Evolutionary conservation across 768 basidiomycete species (phyloP).

Genomic region (Phaeolepiota aurea): DNA sequence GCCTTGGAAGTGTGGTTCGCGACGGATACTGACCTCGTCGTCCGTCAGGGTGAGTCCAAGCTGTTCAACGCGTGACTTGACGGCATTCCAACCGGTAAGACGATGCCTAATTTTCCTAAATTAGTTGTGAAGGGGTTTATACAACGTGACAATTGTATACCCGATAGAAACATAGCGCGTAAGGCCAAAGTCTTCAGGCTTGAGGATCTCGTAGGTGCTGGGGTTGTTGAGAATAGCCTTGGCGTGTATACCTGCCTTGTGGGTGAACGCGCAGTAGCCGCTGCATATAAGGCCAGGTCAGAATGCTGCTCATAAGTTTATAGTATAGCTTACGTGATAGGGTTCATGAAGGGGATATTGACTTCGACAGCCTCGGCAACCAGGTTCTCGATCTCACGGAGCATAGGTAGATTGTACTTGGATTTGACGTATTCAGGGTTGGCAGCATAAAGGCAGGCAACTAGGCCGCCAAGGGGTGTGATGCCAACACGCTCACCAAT

Average conservation of each 20-base stretch:
- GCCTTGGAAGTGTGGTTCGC: too few relatives aligned
- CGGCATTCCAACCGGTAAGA: constrained; percentile 98
- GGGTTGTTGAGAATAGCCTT: constrained; percentile 99
- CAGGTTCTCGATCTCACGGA: constrained; percentile 97
- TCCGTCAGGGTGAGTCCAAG: constrained; percentile 85
- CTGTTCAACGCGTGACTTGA: constrained; percentile 99
- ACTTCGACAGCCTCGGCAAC: constrained; percentile 99
- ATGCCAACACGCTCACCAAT: constrained; percentile 99
- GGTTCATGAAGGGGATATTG: constrained; percentile 95
- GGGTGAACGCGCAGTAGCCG: constrained; percentile 99
- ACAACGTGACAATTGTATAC: constrained; percentile 26
- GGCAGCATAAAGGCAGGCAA: constrained; percentile 94
- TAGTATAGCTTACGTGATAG: constrained; percentile 69
- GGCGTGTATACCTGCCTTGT: constrained; percentile 99
- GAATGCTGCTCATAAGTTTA: constrained; percentile 7
- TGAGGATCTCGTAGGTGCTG: constrained; percentile 97
- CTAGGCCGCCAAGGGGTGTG: constrained; percentile 92
- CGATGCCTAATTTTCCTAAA: constrained; percentile 52
- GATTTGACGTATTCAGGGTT: constrained; percentile 98
- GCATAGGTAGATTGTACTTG: constrained; percentile 98
- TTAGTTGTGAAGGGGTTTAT: not conserved
- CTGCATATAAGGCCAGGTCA: too few relatives aligned
- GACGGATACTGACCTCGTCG: constrained; percentile 69
- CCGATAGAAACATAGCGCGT: constrained; percentile 97
- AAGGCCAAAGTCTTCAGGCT: constrained; percentile 98